phyloP scores from a whole-genome alignment of 805 yeast genomes.

The Wickerhamia fluorescens region DNA sequence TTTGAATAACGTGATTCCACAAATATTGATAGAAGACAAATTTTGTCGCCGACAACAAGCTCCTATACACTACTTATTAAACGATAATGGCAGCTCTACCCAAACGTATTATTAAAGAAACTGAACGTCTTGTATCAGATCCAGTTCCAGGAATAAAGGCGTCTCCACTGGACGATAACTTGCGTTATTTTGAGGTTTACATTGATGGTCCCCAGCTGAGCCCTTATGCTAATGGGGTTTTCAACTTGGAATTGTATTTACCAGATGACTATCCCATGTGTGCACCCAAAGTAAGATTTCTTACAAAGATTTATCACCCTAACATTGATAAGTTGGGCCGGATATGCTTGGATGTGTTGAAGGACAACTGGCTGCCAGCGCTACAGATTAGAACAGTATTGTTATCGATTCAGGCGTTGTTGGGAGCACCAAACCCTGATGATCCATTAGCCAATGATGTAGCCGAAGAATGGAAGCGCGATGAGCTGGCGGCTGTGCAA shows the following conservation, averaged over 20 bases:
- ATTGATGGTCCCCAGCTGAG: conserved; percentile 88
- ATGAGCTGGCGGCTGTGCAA: conserved; percentile 70
- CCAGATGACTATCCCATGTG: conserved; percentile 98
- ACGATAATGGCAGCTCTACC: conserved; percentile 56
- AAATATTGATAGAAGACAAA: no score
- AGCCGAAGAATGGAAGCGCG: conserved; percentile 91
- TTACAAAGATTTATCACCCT: conserved; percentile 93
- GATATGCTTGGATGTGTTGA: conserved; percentile 90
- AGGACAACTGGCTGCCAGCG: conserved; percentile 97
- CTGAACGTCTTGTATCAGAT: conserved; percentile 84
- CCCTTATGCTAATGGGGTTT: conserved; percentile 79
- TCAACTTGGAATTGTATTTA: conserved; percentile 76
- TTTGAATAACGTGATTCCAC: no score
- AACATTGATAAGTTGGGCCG: conserved; percentile 93
- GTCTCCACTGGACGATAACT: conserved; percentile 86
- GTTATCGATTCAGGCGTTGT: conserved; percentile 83
- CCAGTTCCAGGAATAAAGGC: conserved; percentile 97
- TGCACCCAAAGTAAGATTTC: conserved; percentile 91
- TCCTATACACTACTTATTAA: not conserved
- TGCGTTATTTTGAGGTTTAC: conserved; percentile 86
- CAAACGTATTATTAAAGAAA: conserved; percentile 93
- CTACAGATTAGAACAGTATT: conserved; percentile 89
- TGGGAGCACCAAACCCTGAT: conserved; percentile 96
- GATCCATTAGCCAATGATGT: conserved; percentile 98
- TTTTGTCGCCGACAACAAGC: not conserved